Base-by-base conservation (phyloP, 371 early-diverging fungal species). In the Vittaforma corneae region DNA sequence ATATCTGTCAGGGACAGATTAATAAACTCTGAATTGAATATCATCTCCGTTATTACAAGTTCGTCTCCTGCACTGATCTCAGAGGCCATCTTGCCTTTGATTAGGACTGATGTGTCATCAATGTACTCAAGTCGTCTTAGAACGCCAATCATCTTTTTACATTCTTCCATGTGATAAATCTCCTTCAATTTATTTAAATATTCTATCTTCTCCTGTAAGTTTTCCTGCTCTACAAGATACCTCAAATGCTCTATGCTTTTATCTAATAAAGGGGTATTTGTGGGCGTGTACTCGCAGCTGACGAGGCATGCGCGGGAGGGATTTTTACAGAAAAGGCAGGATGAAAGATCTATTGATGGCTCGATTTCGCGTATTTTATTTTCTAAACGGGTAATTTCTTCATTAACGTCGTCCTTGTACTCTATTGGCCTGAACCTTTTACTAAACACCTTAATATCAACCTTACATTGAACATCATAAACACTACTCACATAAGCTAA, bases 41-140 rank as follows among this genome's bases (percentile, higher is more conserved):
- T 87, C 87, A 98, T 85, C 82, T 99, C 99, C 0, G 97, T 94
- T 61, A 99, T 79, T 54, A 97, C 65, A 35, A 99, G 79, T 77
- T 93, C 95, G 78, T 96, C 96, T 16, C 93, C 96, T 1, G 89
- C 84, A 29, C 88, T 88, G 63, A 99, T 91, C 81, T 99, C 97
- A 73, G 97, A 96, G 1, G 99, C 99, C 5, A 99, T 93, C 65
- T 93, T 87, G 33, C 99, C 99, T 81, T 97, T 98, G 40, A 94
- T 84, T 60, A 87, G 48, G 9, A 80, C 72, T 28, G 63, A 55
- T 22, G 62, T 65, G 4, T 74, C 67, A 47, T 76, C 65, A 54
- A 65, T 50, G 53, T 79, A 77, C 4, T 71, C 74, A 14, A 81
- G 64, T 37, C 38, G 65, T 50, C 65, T 73, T 1, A 81, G 64